Evolutionary conservation across 495 filamentous ascomycete genomes (phyloP).

Genomic region (Lasiosphaeria hispida): DNA sequence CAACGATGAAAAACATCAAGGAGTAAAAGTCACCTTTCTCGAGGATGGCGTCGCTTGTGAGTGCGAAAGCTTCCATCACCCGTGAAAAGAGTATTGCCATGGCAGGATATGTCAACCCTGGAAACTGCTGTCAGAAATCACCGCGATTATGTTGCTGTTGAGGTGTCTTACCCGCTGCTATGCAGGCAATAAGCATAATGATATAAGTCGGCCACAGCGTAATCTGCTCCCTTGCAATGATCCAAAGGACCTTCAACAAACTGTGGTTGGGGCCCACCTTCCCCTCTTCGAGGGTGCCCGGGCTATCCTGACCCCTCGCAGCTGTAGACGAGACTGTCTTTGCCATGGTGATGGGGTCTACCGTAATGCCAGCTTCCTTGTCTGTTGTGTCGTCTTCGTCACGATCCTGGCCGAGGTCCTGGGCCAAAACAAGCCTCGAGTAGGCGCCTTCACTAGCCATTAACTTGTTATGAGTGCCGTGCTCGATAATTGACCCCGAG

Average conservation of each 20-base stretch:
- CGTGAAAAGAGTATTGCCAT: slow-evolving; percentile 34
- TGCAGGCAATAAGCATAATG: slow-evolving; percentile 22
- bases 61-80: slow-evolving; percentile 31
- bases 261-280: slow-evolving; percentile 17
- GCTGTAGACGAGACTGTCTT: slow-evolving; percentile 36
- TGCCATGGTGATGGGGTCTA: slow-evolving; percentile 25
- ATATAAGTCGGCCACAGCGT: slow-evolving; percentile 31
- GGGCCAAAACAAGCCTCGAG: slow-evolving; percentile 43
- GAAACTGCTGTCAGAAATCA: background rate
- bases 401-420: slow-evolving; percentile 35
- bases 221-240: slow-evolving; percentile 37
- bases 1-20: slow-evolving; percentile 56
- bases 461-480: slow-evolving; percentile 63
- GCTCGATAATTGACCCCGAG: slow-evolving; percentile 54
- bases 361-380: slow-evolving; percentile 24
- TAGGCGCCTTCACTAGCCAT: slow-evolving; percentile 51
- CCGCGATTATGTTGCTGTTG: background rate
- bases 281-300: slow-evolving; percentile 9
- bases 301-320: slow-evolving; percentile 12
- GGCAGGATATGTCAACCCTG: slow-evolving; percentile 33
- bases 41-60: slow-evolving; percentile 18
- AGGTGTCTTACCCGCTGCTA: slow-evolving; percentile 18
- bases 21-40: slow-evolving; percentile 48
- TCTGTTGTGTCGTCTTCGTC: background rate
- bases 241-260: slow-evolving; percentile 38